A percentile compares a stretch with the other conserved stretches of the same genome.
Conservation (phyloP, 2,329 filamentous ascomycete genomes). For the Tolypocladium tundrense region DNA sequence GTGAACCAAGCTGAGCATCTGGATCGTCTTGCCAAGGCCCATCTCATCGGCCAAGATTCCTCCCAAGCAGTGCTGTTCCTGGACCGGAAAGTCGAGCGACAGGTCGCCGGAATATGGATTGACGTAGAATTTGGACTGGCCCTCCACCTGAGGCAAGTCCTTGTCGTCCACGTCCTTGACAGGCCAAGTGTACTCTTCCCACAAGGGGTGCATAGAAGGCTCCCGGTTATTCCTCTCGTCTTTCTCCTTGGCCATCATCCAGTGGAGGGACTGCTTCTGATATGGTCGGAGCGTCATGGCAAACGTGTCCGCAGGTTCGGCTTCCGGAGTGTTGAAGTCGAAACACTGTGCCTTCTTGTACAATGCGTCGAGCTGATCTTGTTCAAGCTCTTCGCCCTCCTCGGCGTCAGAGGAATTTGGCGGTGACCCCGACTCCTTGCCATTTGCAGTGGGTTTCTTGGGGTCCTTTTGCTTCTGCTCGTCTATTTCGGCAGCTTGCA, state of each 20-base stretch:
- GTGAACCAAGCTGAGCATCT: conserved; percentile 93
- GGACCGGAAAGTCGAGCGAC: conserved; percentile 80
- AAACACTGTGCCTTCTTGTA: conserved; percentile 97
- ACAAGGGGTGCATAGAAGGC: conserved; percentile 87
- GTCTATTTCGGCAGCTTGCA: conserved; percentile 79
- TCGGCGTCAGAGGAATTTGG: conserved; percentile 58
- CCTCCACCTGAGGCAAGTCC: conserved; percentile 53
- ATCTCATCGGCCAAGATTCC: conserved; percentile 94
- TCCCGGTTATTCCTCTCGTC: conserved; percentile 62
- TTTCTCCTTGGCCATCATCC: conserved; percentile 94
- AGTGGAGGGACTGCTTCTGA: conserved; percentile 88
- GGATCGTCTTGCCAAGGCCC: conserved; percentile 96
- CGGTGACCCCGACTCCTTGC: conserved; percentile 34
- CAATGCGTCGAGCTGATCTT: conserved; percentile 86
- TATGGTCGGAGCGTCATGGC: conserved; percentile 78
- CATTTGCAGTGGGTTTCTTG: conserved; percentile 19
- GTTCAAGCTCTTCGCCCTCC: conserved; percentile 83
- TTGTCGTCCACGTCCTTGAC: conserved; percentile 77
- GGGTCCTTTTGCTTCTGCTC: conserved; percentile 60
- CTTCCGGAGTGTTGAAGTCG: conserved; percentile 83
- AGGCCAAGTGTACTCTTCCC: conserved; percentile 94
- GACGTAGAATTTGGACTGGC: conserved; percentile 73
- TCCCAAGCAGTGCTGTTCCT: conserved; percentile 89
- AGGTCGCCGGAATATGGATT: conserved; percentile 96
- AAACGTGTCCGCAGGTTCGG: conserved; percentile 75